A percentile compares a stretch with the other conserved stretches of the same genome.
Evolutionary conservation across 371 early-diverging fungal species (phyloP).

Genomic region (Mucor piriformis): DNA sequence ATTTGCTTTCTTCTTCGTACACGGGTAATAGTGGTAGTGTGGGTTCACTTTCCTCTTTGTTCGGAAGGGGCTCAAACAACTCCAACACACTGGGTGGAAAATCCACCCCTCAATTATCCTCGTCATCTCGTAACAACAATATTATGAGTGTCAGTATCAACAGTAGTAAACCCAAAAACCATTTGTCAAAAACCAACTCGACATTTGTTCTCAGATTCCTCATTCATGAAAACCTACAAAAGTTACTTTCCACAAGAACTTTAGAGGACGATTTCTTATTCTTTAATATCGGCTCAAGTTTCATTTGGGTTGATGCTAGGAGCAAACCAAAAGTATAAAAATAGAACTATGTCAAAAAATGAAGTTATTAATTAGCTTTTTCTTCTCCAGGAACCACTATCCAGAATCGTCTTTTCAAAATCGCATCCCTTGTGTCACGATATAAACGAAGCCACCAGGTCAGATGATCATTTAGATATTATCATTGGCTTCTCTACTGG

Average conservation of each 20-base stretch:
- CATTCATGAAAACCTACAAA: constrained; percentile 78
- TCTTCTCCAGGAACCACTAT: constrained; percentile 69
- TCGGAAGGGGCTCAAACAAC: constrained; percentile 18
- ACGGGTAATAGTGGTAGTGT: constrained; percentile 23
- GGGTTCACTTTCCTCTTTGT: constrained; percentile 37
- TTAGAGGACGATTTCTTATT: constrained; percentile 43
- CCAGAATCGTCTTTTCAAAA: constrained; percentile 77
- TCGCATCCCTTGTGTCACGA: constrained; percentile 88
- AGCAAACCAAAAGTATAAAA: constrained; percentile 57
- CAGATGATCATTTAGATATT: constrained; percentile 68
- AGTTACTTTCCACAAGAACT: constrained; percentile 65
- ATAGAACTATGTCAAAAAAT: background rate
- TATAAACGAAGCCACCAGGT: constrained; percentile 74
- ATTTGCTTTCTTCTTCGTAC: background rate
- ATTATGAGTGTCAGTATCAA: constrained; percentile 10
- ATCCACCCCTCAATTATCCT: constrained; percentile 24
- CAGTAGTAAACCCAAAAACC: constrained; percentile 61
- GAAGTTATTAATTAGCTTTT: background rate
- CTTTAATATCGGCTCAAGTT: constrained; percentile 70
- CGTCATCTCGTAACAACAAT: constrained; percentile 12
- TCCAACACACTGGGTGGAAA: constrained; percentile 4
- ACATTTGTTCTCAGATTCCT: constrained; percentile 81
- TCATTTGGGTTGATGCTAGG: constrained; percentile 73
- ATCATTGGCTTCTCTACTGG: constrained; percentile 82
- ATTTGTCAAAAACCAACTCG: constrained; percentile 66